Percentiles rank a stretch among this genome's conserved stretches.
Conservation (phyloP, 2,329 filamentous ascomycete species). For the Elsinoe necatrix region DNA sequence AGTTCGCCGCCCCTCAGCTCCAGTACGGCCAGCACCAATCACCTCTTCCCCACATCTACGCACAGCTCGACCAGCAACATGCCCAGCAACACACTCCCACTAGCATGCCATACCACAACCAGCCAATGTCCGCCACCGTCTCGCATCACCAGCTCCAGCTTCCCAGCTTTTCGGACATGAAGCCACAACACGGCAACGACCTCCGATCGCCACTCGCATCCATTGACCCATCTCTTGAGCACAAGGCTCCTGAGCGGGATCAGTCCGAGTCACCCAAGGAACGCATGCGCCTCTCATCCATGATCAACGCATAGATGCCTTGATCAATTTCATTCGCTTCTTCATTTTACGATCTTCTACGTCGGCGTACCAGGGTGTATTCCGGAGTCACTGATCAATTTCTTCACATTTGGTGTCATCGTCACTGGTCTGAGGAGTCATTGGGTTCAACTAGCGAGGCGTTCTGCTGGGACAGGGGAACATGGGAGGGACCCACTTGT, state of each 20-base stretch:
- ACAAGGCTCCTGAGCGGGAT: constrained; percentile 17
- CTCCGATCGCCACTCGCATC: constrained; percentile 2
- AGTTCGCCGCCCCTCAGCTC: constrained; percentile 18
- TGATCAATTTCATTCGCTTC: constrained; percentile 12
- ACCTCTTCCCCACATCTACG: constrained; percentile 19
- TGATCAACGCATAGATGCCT: constrained; percentile 23
- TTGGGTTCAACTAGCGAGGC: constrained; percentile 1
- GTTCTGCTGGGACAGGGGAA: background rate
- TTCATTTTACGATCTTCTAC: constrained; percentile 10
- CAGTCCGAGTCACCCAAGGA: constrained; percentile 30
- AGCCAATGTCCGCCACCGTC: constrained; percentile 16
- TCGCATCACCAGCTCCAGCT: constrained; percentile 20
- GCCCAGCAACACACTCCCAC: constrained; percentile 18
- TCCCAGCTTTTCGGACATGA: constrained; percentile 22
- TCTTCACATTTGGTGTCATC: constrained; percentile 4
- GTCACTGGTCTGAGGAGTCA: background rate
- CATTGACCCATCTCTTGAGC: constrained; percentile 10
- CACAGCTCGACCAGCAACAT: constrained; percentile 24
- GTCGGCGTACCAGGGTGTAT: background rate
- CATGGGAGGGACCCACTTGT: background rate
- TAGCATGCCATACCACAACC: constrained; percentile 18
- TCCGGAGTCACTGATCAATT: background rate
- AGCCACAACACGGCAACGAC: background rate
- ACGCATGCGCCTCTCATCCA: constrained; percentile 33
- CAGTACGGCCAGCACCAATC: constrained; percentile 19